Base-by-base conservation (phyloP, 768 basidiomycete genomes). In the Artomyces pyxidatus region DNA sequence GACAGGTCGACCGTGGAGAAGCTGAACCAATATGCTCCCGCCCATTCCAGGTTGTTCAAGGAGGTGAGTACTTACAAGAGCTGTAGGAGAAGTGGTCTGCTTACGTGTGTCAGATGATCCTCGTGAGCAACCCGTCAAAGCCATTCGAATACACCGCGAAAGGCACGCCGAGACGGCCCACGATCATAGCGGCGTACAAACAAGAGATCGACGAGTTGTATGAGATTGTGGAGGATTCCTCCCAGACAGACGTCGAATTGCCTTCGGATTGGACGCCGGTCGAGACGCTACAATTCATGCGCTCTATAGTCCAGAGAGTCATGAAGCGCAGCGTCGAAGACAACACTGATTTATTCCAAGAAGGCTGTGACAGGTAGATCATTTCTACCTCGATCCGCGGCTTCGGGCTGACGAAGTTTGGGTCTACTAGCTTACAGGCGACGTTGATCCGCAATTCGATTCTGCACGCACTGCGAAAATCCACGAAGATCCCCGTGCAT, bases 111-210 rank as follows among this genome's bases (percentile, higher is more conserved):
- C 44, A 68, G 67, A 65, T 66, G 65, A 65, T 70, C 37, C 45
- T 66, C 1, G 60, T 69, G 16, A 56, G 65, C 1, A 42, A 42
- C 7, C 62, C 65, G 3, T 25, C 38, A 11, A 67, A 65, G 46
- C 66, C 68, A 0, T 58, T 70, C 46, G 41, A 54, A 25, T 62
- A 61, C 40, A 67, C 68, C 1, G 56, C 64, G 1, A 70, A 70
- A 49, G 58, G 61, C 17, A 65, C 63, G 5, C 56, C 63, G 3
- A 57, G 62, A 16, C 57, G 66, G 11, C 55, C 61, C 28, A 52
- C 53, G 11, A 52, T 63, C 28, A 48, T 70, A 22, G 39, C 51
- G 1, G 56, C 50, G 12, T 59, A 59, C 26, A 22, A 51, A 11
- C 46, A 55, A 14, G 56, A 59, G 54, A 55, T 59, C 29, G 56